Base-by-base conservation (phyloP, 2,329 filamentous ascomycete species). In the Arthrobotrys megalospora region DNA sequence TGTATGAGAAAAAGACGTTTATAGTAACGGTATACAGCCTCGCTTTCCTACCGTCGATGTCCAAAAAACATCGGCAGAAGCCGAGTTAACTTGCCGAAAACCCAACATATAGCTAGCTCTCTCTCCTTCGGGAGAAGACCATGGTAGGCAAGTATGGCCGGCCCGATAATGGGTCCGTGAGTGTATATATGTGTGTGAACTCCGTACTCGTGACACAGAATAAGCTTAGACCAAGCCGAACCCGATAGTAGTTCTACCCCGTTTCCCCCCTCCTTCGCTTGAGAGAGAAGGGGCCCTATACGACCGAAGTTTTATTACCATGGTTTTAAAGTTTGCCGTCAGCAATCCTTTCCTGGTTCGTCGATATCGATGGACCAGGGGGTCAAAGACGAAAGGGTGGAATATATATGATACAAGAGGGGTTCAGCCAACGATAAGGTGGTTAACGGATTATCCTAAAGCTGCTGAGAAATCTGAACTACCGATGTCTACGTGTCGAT, bases 401-500 rank as follows among this genome's bases (percentile, higher is more conserved):
- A 38, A 45, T 73, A 66, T 73, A 73, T 66, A 36, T 65, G 69
- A 73, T 48, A 73, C 69, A 24, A 41, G 28, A 34, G 60, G 60
- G 50, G 60, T 52, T 34, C 48, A 58, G 34, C 8, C 21, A 11
- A 58, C 34, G 34, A 36, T 55, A 38, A 45, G 52, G 14, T 38
- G n/a, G 16, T 50, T 32, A 41, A 11, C 28, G 47, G 34, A 52
- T 45, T 66, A 48, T 62, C 52, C 70, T 52, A 63, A 63, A 55
- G 60, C 60, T 38, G 24, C 28, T 62, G 24, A n/a, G 36, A 36
- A n/a, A 14, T 10, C n/a, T 55, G 52, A 55, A 58, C 24, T 41
- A 47, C 45, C 28, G 50, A 21, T 43, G 43, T 70, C 72, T 69
- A 76, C 72, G 72, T 76, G 72, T 69, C 65, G 41, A 65, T 19